Evolutionary conservation across 2,329 filamentous ascomycete species (phyloP), one percentile per base, ranked within the genome.

Genomic region (Penicillium paneum): DNA sequence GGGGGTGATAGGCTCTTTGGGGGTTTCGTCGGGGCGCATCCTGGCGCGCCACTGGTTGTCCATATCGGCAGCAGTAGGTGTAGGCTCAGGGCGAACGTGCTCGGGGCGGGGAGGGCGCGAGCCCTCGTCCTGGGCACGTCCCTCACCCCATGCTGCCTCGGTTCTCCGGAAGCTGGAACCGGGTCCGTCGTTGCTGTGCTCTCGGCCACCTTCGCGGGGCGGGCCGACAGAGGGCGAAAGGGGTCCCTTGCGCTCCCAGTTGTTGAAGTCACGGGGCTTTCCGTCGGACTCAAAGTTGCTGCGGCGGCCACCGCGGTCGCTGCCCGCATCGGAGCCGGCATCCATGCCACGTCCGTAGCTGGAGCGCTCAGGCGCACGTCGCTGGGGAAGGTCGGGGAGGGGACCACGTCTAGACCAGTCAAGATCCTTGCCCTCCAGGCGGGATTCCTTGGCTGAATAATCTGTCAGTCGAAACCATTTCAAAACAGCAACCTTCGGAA

Each of bases 381-480:
- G 81, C 63, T 77, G 74, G 43, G 88, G 86, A 29, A 89, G 76
- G 64, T 91, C 89, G 58, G 89, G 86, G 51, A 96, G 83, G 60
- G 93, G 93, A 12, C 94, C 94, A 76, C 92, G 94, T 71, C 94
- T 90, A 66, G 89, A 89, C 93, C 94, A 97, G 76, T 94, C 90
- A 64, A 97, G 82, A 65, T 96, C 91, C 66, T 92, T 88, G 58
- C 81, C 82, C 58, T 96, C 91, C 58, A 83, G 83, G 68, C 91
- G 85, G 52, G 63, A 60, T 45, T 94, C 91, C 79, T 96, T 96
- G 72, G 92, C 92, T 97, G 66, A 49, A 64, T 15, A 41, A 10
- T 12, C 28, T 56, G 71, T 84, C 62, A 82, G 58, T 49, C 29
- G 19, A 29, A 3, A 24, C 36, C 11, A 24, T 35, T 12, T 29